Conservation (phyloP, 2,329 filamentous ascomycete genomes). For the Fusarium scirpi region DNA sequence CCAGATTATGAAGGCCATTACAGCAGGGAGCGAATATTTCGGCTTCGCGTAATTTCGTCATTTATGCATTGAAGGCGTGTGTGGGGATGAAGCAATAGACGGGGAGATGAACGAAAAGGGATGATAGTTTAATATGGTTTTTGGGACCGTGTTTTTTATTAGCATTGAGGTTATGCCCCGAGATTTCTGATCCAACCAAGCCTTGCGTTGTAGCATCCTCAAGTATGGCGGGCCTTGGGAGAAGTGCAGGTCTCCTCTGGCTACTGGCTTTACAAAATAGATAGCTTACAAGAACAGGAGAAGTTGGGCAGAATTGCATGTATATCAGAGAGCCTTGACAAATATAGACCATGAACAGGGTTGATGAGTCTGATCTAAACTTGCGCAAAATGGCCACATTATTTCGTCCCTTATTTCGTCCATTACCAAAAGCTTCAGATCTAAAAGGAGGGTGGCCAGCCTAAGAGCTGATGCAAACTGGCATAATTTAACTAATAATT, state of each 20-base stretch:
- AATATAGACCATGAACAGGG: constrained; percentile 7
- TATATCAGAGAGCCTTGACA: constrained; percentile 25
- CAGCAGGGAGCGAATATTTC: constrained; percentile 97
- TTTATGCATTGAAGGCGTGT: constrained; percentile 38
- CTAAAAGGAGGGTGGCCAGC: background rate
- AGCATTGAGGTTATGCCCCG: constrained; percentile 21
- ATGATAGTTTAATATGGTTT: constrained; percentile 19
- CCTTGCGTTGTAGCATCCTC: constrained; percentile 7
- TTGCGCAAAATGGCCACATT: background rate
- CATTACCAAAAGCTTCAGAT: background rate
- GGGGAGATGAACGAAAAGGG: constrained; percentile 16
- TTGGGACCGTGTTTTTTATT: constrained; percentile 16
- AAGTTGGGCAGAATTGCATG: constrained; percentile 35
- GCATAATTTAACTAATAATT: background rate
- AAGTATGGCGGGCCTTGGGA: constrained; percentile 25
- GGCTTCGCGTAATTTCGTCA: constrained; percentile 80
- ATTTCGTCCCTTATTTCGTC: background rate
- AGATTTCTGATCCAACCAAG: constrained; percentile 16
- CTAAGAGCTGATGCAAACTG: background rate
- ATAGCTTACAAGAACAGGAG: constrained; percentile 16
- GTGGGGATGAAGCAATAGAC: constrained; percentile 34
- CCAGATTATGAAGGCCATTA: constrained; percentile 94
- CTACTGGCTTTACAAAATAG: constrained; percentile 17
- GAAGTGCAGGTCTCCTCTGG: constrained; percentile 53
- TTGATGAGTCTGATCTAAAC: background rate